Base-by-base conservation (phyloP, 108 stramenopile genomes). In the Skeletonema costatum region DNA sequence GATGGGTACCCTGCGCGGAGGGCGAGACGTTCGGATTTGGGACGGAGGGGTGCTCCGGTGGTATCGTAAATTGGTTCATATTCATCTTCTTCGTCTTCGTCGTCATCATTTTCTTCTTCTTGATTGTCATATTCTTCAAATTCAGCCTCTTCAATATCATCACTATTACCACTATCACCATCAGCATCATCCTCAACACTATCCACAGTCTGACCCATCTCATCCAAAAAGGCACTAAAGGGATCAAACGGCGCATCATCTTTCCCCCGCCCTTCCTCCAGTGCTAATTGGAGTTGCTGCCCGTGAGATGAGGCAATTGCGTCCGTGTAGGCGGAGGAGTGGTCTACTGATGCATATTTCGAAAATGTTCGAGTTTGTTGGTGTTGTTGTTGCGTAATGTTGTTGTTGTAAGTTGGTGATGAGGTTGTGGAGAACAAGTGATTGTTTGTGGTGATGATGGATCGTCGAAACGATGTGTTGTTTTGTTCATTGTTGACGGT, bases 201-300 rank as follows among this genome's bases (percentile, higher is more conserved):
- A 11, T 50, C 35, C n/a, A 64, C 17, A 65, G 67, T 46, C 59
- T 46, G 29, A 36, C 76, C 85, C 76, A 78, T 67, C 50, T 73
- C 73, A 53, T 78, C 71, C 25, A 80, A 46, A 59, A 89, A 89
- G 68, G 87, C 87, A 36, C 64, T 38, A 68, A 95, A 95, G 12
- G 94, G 94, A 88, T 95, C 92, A 66, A 89, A 95, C 10, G 80
- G 79, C 14, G 83, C 75, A 70, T 90, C 88, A 69, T 96, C 95
- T 71, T 88, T 89, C 31, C 89, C 89, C 17, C 66, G 53, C 0
- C 88, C 91, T 66, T 92, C 91, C 60, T 87, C 78, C 7, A 85
- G 60, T 33, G 94, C 92, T 59, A 93, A 58, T 17, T 70, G 70
- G 1, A 96, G 80, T 51, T 94, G 92, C 31, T 81, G 59, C 5